phyloP scores from a whole-genome alignment of 345 rosid species.

The Aegle marmelos region DNA sequence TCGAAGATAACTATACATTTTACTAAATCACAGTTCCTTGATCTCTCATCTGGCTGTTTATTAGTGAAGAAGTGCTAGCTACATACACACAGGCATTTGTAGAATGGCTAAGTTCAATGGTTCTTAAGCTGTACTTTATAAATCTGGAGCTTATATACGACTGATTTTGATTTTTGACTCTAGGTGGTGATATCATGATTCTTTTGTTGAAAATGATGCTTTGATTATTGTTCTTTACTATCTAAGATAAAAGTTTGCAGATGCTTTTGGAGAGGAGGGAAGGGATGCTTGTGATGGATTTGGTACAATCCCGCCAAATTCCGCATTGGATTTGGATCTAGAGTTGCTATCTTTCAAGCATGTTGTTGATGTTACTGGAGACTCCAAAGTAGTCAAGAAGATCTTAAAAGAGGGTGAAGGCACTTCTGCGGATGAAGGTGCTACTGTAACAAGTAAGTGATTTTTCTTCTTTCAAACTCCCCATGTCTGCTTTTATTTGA shows the following conservation, averaged over 20 bases:
- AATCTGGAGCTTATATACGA: not conserved
- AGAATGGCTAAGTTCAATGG: not conserved
- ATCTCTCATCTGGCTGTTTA: not conserved
- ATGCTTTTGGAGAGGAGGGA: conserved; percentile 48
- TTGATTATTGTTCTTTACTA: not conserved
- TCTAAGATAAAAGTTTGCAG: conserved; percentile 30
- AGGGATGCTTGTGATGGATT: conserved; percentile 17
- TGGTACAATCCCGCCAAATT: conserved; percentile 36
- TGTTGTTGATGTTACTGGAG: conserved; percentile 54
- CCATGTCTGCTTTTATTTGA: too few relatives aligned
- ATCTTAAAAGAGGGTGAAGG: conserved; percentile 58
- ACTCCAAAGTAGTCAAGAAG: conserved; percentile 57
- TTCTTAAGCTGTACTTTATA: not conserved
- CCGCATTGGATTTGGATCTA: conserved; percentile 41
- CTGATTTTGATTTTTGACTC: not conserved
- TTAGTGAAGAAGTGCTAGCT: not conserved
- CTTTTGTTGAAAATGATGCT: not conserved
- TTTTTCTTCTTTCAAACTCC: not conserved
- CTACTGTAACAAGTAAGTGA: conserved; percentile 49
- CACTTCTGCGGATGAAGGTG: conserved; percentile 49
- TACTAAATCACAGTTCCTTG: not conserved
- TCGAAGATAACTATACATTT: not conserved
- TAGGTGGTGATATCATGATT: not conserved
- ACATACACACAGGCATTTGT: not conserved
- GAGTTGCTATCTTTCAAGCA: conserved; percentile 53